These are phyloP conservation scores for Paratinospora sagittata DNA, from an alignment of 164 flowering plant genomes.

Conservation along the genomic window DNA sequence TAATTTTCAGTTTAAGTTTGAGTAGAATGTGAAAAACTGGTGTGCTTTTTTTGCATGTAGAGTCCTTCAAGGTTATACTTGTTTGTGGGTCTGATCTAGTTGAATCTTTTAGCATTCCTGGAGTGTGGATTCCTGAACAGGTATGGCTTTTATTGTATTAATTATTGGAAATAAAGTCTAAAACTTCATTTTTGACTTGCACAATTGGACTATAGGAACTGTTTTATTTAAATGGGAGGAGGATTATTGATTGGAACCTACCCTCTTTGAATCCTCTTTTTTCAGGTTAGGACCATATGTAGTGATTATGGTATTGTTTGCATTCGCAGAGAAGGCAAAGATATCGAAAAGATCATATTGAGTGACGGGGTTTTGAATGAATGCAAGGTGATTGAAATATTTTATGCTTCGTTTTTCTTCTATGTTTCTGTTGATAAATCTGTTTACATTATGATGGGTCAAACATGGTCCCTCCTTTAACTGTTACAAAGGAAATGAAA, in stretches of 20 bases:
- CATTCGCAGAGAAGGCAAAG: constrained; percentile 83
- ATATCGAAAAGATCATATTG: constrained; percentile 51
- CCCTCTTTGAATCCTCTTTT: constrained; percentile 9
- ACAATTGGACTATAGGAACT: no score
- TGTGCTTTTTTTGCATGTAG: constrained; percentile 28
- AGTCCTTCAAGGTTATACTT: constrained; percentile 68
- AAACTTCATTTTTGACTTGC: neutral
- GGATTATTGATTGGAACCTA: neutral
- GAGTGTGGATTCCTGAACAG: constrained; percentile 84
- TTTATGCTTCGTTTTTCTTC: no score
- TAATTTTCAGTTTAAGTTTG: neutral
- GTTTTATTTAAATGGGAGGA: no score
- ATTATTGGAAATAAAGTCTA: neutral
- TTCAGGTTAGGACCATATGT: constrained; percentile 64
- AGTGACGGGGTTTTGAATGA: constrained; percentile 55
- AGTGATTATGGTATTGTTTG: constrained; percentile 80
- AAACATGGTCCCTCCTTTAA: no score
- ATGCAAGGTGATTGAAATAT: constrained; percentile 41
- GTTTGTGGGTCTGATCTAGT: constrained; percentile 94
- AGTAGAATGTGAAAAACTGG: neutral
- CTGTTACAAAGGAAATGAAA: no score
- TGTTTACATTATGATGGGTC: neutral
- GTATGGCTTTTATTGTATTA: constrained; percentile 24
- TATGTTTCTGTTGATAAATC: neutral
- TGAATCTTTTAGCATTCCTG: constrained; percentile 66